A percentile compares a stretch with the other conserved stretches of the same genome.
phyloP scores from a whole-genome alignment of 225 moss, liverwort and hornwort genomes.

The Physcomitrellopsis africana region DNA sequence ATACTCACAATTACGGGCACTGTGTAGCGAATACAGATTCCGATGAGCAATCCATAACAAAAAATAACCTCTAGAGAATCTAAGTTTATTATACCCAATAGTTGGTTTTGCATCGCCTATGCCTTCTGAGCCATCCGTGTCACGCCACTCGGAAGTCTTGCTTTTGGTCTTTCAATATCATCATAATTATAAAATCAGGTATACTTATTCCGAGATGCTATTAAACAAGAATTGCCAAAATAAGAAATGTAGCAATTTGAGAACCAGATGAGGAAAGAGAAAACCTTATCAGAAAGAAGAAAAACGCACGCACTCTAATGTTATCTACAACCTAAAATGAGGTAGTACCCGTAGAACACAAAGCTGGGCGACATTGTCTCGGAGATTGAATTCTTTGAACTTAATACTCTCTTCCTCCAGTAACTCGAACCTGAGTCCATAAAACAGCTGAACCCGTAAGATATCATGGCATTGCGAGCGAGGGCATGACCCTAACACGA shows the following conservation, averaged over 20 bases:
- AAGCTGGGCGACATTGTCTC: constrained; percentile 94
- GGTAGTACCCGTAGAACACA: constrained; percentile 80
- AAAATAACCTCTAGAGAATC: neutral
- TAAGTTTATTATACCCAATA: constrained; percentile 48
- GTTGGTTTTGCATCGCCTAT: constrained; percentile 29
- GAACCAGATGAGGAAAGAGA: neutral
- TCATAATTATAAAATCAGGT: neutral
- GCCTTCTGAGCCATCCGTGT: constrained; percentile 26
- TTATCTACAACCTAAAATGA: constrained; percentile 3
- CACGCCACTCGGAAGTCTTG: constrained; percentile 29
- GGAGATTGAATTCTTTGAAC: constrained; percentile 70
- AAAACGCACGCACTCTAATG: constrained; percentile 1
- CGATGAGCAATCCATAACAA: neutral
- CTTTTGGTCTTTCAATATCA: constrained; percentile 42
- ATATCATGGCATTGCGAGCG: constrained; percentile 16
- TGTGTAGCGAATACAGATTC: constrained; percentile 10
- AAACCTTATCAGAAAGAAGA: constrained; percentile 18
- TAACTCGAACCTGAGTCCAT: constrained; percentile 68
- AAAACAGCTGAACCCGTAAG: constrained; percentile 29
- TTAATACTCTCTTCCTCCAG: constrained; percentile 75
- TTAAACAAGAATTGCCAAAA: constrained; percentile 9
- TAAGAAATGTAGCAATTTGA: neutral
- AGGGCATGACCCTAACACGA: constrained; percentile 46
- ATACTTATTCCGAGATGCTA: constrained; percentile 13
- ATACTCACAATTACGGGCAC: neutral